Percentiles rank a stretch among this genome's conserved stretches.
phyloP scores from a whole-genome alignment of 352 stramenopile species.

The Phytophthora fragariae region DNA sequence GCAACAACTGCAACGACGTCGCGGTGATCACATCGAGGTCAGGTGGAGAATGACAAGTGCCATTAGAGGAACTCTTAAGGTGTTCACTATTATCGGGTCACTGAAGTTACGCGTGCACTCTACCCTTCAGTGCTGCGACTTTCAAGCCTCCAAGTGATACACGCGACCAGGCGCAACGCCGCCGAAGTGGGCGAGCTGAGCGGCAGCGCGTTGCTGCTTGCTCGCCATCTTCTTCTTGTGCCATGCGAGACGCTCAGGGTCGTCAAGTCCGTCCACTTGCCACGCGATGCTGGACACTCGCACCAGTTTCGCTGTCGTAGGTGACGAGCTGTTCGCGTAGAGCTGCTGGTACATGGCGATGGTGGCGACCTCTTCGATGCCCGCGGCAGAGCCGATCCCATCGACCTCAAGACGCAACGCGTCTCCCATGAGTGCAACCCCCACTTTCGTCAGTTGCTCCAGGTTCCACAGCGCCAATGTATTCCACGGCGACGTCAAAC shows the following conservation, averaged over 20 bases:
- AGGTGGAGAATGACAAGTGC: background rate
- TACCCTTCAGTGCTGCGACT: background rate
- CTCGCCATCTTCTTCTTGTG: constrained; percentile 96
- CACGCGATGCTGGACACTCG: constrained; percentile 81
- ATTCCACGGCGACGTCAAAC: constrained; percentile 95
- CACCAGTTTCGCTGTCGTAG: constrained; percentile 86
- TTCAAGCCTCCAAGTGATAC: constrained; percentile 51
- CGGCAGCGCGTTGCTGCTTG: constrained; percentile 87
- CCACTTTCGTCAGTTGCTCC: constrained; percentile 87
- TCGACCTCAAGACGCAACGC: constrained; percentile 65
- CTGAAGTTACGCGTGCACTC: background rate
- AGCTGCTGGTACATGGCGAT: constrained; percentile 93
- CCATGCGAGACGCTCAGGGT: constrained; percentile 85
- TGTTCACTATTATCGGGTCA: background rate
- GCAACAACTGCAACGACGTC: constrained; percentile 10
- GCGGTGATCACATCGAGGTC: background rate
- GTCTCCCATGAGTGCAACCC: constrained; percentile 92
- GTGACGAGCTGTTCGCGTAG: constrained; percentile 44
- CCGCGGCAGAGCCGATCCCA: constrained; percentile 47
- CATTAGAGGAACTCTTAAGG: background rate
- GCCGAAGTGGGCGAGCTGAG: constrained; percentile 73
- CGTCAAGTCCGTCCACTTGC: constrained; percentile 74
- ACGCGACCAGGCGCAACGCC: constrained; percentile 51
- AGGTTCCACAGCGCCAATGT: constrained; percentile 96
- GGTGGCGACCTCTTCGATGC: constrained; percentile 94